These are phyloP conservation scores for Nadsonia commutata DNA, from an alignment of 1,139 yeast species.

Conservation along the genomic window DNA sequence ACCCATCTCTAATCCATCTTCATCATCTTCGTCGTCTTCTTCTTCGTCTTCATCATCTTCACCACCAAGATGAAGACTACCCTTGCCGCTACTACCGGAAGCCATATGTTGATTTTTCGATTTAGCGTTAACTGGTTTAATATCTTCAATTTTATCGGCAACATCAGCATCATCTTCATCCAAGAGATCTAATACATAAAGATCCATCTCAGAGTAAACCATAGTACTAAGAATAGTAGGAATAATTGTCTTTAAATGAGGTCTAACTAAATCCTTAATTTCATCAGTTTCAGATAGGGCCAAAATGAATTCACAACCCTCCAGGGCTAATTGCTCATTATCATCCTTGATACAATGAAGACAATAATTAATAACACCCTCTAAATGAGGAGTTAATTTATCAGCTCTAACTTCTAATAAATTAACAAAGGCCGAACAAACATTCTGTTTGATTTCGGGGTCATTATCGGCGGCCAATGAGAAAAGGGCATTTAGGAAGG, in stretches of 20 bases:
- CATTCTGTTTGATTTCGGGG: conserved; percentile 50
- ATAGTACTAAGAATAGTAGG: conserved; percentile 69
- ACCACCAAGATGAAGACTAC: conserved; percentile 10
- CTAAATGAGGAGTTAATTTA: conserved; percentile 62
- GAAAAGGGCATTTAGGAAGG: conserved; percentile 49
- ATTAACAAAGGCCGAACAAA: conserved; percentile 66
- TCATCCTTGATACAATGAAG: conserved; percentile 57
- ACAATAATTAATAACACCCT: conserved; percentile 74
- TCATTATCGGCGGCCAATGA: conserved; percentile 35
- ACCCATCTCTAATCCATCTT: conserved; percentile 46
- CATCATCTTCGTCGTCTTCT: conserved; percentile 45
- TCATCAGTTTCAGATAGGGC: conserved; percentile 55
- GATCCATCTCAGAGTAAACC: conserved; percentile 80
- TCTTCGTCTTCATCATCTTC: conserved; percentile 32
- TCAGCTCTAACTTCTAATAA: conserved; percentile 71
- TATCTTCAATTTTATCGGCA: conserved; percentile 78
- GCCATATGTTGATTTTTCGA: conserved; percentile 44
- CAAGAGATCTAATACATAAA: conserved; percentile 43
- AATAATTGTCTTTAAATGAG: conserved; percentile 45
- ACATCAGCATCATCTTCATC: conserved; percentile 59
- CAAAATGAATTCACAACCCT: conserved; percentile 84
- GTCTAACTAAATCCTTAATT: conserved; percentile 20
- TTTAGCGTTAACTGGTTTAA: conserved; percentile 62
- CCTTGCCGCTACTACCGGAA: conserved; percentile 8
- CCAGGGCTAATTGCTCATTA: conserved; percentile 54